Evolutionary conservation across 306 rosid species (phyloP).

Genomic region (Purshia tridentata): DNA sequence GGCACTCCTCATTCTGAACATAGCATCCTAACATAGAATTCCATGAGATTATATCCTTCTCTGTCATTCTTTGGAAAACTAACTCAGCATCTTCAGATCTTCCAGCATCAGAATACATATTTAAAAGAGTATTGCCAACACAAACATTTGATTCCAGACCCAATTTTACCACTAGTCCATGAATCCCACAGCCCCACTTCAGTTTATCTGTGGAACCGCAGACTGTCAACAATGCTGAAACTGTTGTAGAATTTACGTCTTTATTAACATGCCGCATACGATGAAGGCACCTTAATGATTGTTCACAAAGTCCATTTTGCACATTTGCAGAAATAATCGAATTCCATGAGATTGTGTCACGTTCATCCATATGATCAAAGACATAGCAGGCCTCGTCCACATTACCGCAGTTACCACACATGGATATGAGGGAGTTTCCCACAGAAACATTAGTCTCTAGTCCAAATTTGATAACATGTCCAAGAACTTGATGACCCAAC

Average conservation of each 20-base stretch:
- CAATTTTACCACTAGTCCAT: slow-evolving; percentile 57
- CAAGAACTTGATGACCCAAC: slow-evolving; percentile 70
- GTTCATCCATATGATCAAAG: slow-evolving; percentile 65
- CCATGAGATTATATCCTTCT: slow-evolving; percentile 84
- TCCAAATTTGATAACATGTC: slow-evolving; percentile 64
- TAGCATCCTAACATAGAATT: slow-evolving; percentile 81
- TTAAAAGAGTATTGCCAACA: slow-evolving; percentile 70
- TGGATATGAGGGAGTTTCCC: slow-evolving; percentile 68
- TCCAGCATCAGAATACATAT: slow-evolving; percentile 80
- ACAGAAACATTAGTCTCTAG: slow-evolving; percentile 61
- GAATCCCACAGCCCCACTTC: slow-evolving; percentile 83
- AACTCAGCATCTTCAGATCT: slow-evolving; percentile 55
- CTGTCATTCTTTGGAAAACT: slow-evolving; percentile 65
- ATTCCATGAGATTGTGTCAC: slow-evolving; percentile 89
- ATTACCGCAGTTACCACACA: slow-evolving; percentile 63
- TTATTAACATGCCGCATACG: slow-evolving; percentile 51
- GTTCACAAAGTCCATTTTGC: slow-evolving; percentile 54
- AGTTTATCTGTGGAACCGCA: slow-evolving; percentile 57
- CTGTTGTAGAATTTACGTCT: slow-evolving; percentile 52
- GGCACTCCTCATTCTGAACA: slow-evolving; percentile 55
- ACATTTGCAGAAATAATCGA: slow-evolving; percentile 72
- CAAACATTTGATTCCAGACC: slow-evolving; percentile 69
- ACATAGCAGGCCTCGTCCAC: slow-evolving; percentile 59
- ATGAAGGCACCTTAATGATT: slow-evolving; percentile 52
- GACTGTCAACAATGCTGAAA: slow-evolving; percentile 58